Base-by-base conservation (phyloP, 179 eudicot species). In the Drosera spatulata region DNA sequence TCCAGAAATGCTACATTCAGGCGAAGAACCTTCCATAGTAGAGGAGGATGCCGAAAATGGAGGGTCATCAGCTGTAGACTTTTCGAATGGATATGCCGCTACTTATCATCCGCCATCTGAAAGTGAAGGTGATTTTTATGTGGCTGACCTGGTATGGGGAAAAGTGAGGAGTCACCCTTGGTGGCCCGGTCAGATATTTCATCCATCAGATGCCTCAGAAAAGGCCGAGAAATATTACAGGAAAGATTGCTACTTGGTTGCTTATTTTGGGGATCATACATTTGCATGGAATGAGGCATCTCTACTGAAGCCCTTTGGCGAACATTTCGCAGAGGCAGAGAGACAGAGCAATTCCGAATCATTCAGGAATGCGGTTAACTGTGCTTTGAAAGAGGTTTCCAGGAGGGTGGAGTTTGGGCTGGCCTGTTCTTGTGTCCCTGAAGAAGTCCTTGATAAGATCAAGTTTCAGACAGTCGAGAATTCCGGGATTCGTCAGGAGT, bases 151-250 rank as follows among this genome's bases (percentile, higher is more conserved):
- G 69, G 95, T 93, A 45, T 89, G 99, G 99, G 99, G 96, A 5
- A 89, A 93, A 66, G 93, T 93, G 59, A 82, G 77, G 76, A 85
- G 87, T 76, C 96, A 91, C 68, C 96, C 98, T 7, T 88, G 98
- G 98, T 91, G 98, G 98, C 98, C 98, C 54, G 98, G 98, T 10
- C 98, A 91, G 70, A 82, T 91, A 77, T 91, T 79, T 68, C 78
- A 91, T 66, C 83, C 82, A 62, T 71, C 76, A 57, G 95, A 88
- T 71, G 84, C 96, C 61, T 88, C 96, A 8, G 98, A 91, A 58
- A 84, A 84, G 69, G 96, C 96, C 10, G 72, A 77, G 81, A 86
- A 91, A 63, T 67, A 88, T 77, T 65, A 70, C 44, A 85, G 66
- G 66, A 86, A 84, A 53, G 96, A 86, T 62, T 71, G 96, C 69